These are phyloP conservation scores for Plasmodium gaboni DNA, from an alignment of 169 alveolate genomes.

Conservation along the genomic window DNA sequence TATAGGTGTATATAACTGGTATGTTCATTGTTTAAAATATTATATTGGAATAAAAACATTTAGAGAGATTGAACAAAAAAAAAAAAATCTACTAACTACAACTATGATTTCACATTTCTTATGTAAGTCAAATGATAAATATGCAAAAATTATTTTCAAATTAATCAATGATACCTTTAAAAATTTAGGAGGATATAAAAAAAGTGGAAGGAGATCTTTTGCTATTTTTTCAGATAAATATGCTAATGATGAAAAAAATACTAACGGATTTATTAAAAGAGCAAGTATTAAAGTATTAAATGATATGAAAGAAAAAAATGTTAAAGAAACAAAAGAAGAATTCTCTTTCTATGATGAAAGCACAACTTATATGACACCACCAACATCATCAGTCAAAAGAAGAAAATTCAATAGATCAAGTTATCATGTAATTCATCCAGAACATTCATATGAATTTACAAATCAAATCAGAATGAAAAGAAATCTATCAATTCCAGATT, in stretches of 20 bases:
- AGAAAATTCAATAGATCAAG: conserved; percentile 57
- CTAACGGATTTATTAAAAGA: conserved; percentile 67
- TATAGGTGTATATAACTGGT: conserved; percentile 88
- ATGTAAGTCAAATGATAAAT: conserved; percentile 75
- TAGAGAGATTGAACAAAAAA: conserved; percentile 83
- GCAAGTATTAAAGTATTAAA: conserved; percentile 70
- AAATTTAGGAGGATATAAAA: conserved; percentile 75
- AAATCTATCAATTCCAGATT: conserved; percentile 62
- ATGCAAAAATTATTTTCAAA: conserved; percentile 62
- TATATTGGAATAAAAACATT: conserved; percentile 84
- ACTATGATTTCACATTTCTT: conserved; percentile 86
- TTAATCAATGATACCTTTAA: conserved; percentile 68
- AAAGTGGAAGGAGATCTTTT: conserved; percentile 73
- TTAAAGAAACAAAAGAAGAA: conserved; percentile 53
- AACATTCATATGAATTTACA: conserved; percentile 19
- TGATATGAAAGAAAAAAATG: conserved; percentile 75
- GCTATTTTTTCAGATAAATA: conserved; percentile 70
- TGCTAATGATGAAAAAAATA: conserved; percentile 55
- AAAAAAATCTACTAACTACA: conserved; percentile 83
- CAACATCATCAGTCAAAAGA: conserved; percentile 25
- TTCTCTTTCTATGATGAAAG: conserved; percentile 59
- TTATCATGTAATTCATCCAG: conserved; percentile 34
- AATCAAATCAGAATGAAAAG: conserved; percentile 33
- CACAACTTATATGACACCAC: conserved; percentile 10
- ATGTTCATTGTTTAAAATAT: conserved; percentile 84